phyloP scores from a whole-genome alignment of 805 yeast species.

The Saturnispora hagleri region DNA sequence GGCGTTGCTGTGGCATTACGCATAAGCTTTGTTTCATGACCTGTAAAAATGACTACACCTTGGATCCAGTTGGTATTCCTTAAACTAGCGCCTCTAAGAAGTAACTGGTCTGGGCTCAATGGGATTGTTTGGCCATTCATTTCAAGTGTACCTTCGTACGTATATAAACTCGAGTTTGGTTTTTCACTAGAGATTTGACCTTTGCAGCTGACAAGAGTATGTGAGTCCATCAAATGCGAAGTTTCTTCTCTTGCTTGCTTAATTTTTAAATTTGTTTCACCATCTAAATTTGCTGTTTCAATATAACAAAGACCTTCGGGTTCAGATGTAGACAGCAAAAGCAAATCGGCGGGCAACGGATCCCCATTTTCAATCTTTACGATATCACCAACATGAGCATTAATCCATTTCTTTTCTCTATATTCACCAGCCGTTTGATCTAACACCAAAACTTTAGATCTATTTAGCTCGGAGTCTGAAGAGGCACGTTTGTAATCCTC shows the following conservation, averaged over 20 bases:
- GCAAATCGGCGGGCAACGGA: slow-evolving; percentile 87
- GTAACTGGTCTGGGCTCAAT: slow-evolving; percentile 80
- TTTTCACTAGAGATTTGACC: slow-evolving; percentile 74
- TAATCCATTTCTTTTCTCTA: slow-evolving; percentile 66
- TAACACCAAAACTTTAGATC: slow-evolving; percentile 59
- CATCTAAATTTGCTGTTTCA: slow-evolving; percentile 95
- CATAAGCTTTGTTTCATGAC: slow-evolving; percentile 97
- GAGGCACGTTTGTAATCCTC: slow-evolving; percentile 84
- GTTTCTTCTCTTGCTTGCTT: slow-evolving; percentile 85
- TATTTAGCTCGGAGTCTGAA: slow-evolving; percentile 83
- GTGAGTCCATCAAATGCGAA: slow-evolving; percentile 56
- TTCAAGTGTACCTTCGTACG: slow-evolving; percentile 81
- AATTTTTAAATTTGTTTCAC: slow-evolving; percentile 93
- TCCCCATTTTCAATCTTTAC: slow-evolving; percentile 79
- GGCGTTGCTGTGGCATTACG: slow-evolving; percentile 99
- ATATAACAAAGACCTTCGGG: slow-evolving; percentile 97
- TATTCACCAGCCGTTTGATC: slow-evolving; percentile 53
- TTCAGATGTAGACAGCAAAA: slow-evolving; percentile 82
- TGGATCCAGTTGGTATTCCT: slow-evolving; percentile 93
- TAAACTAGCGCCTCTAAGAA: slow-evolving; percentile 90
- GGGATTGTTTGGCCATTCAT: slow-evolving; percentile 56
- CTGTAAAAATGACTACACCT: slow-evolving; percentile 91
- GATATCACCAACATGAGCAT: slow-evolving; percentile 85
- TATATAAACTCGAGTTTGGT: slow-evolving; percentile 89
- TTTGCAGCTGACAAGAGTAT: slow-evolving; percentile 40